Percentiles rank a stretch among this genome's conserved stretches.
These are phyloP conservation scores for Diplocarpon rosae DNA, from an alignment of 2,329 filamentous ascomycete genomes.

Conservation along the genomic window DNA sequence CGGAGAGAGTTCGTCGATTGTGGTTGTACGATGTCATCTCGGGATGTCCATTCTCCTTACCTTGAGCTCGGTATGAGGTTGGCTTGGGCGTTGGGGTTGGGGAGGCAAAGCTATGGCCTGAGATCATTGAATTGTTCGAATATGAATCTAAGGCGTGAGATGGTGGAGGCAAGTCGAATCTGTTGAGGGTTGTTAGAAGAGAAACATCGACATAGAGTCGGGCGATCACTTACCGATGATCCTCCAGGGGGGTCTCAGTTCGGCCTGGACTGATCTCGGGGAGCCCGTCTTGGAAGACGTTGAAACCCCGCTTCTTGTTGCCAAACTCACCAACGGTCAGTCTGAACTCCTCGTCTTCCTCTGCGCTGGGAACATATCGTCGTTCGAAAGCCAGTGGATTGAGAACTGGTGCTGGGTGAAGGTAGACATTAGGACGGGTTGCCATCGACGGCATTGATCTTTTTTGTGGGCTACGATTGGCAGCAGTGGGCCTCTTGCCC, in stretches of 20 bases:
- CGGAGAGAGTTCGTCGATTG: constrained; percentile 12
- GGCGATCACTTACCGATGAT: constrained; percentile 17
- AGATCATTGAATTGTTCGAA: constrained; percentile 6
- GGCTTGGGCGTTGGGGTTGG: constrained; percentile 21
- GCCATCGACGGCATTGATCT: constrained; percentile 5
- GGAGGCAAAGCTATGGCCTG: constrained; percentile 11
- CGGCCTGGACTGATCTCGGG: constrained; percentile 23
- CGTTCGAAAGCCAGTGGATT: constrained; percentile 18
- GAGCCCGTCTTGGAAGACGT: constrained; percentile 22
- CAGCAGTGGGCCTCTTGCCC: constrained; percentile 8
- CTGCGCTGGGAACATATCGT: constrained; percentile 17
- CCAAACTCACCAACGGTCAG: constrained; percentile 20
- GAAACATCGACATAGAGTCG: background rate
- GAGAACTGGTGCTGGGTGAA: constrained; percentile 12
- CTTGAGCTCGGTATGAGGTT: constrained; percentile 11
- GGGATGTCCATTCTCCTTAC: constrained; percentile 21
- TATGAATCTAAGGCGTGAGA: constrained; percentile 17
- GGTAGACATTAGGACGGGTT: constrained; percentile 6
- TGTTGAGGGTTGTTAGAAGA: constrained; percentile 5
- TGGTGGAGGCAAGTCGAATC: constrained; percentile 18
- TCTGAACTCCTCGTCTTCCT: constrained; percentile 26
- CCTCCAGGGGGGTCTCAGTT: constrained; percentile 26
- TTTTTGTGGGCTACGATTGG: constrained; percentile 12
- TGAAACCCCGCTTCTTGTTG: constrained; percentile 22
- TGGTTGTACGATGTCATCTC: constrained; percentile 10